Base-by-base conservation (phyloP, 345 rosid species). In the Boechera retrofracta region DNA sequence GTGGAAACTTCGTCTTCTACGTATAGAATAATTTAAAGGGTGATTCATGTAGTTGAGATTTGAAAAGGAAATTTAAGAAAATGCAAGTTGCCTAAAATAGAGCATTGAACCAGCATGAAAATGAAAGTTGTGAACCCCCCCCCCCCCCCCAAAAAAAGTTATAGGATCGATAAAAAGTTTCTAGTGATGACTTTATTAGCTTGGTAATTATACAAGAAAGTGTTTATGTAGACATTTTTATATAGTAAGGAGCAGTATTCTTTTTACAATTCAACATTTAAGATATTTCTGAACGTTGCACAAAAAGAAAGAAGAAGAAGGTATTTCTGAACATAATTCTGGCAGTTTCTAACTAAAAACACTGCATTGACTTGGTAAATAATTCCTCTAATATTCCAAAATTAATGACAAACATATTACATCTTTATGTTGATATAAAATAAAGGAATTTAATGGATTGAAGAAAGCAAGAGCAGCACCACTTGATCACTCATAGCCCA, bases 401-500 rank as follows among this genome's bases (percentile, higher is more conserved):
- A 48, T 21, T 10, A 70, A 48, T 48, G 71, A 64, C 74, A 69
- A 21, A 52, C 69, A 77, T 77, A 24, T 0, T 69, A 60, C 6
- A 48, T 38, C 9, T 26, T 15, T 13, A 63, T 7, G 35, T 26
- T 13, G 7, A 24, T 39, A 63, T 35, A 63, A 63, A 64, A 64
- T 29, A 72, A 72, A 66, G 45, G 63, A 78, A 66, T 65, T 72
- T 39, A 57, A 72, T 64, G 39, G 31, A 45, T 64, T 10, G 73
- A 67, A 78, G 74, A 73, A 79, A 67, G 74, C 78, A 79, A 79
- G 78, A 67, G 65, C 59, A 73, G 78, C 82, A 73, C 82, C 82
- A 73, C 82, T 79, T 79, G 78, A 61, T 73, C 78, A 79, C 82
- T 79, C 78, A 67, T 73, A 79, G 65, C 60, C 82, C 82, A 79